Base-by-base conservation (phyloP, 257 asterid genomes). In the Mitragyna speciosa region DNA sequence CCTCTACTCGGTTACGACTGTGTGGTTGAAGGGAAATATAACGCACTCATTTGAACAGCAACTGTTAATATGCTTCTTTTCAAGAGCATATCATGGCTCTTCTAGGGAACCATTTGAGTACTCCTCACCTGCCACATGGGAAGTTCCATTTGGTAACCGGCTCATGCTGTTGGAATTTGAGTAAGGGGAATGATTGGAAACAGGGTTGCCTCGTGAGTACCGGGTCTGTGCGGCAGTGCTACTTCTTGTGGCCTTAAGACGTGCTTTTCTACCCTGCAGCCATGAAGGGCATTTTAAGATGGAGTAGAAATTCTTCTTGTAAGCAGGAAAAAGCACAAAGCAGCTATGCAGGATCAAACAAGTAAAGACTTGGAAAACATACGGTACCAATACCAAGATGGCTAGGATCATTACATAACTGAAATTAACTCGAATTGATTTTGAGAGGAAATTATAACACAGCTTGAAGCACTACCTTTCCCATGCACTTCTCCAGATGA, bases 401-500 rank as follows among this genome's bases (percentile, higher is more conserved):
- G 70, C 47, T 51, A 73, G 24, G 43, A 30, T 22, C 14, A 41
- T 24, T 56, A 76, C 64, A 16, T 36, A 14, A 45, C 14, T 20
- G 20, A 48, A 43, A 28, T 16, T 43, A 15, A 49, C 9, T 43
- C 31, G 12, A 26, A 59, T 8, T 39, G 59, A 49, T n/a, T 30
- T 6, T n/a, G 67, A 33, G 28, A 65, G 65, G 3, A 49, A 28
- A 61, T 49, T 41, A 20, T 24, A 6, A 72, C 12, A 80, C n/a
- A 36, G 66, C 12, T 66, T 17, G 68, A 80, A 56, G 51, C 28
- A 22, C 16, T 86, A 96, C 99, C 99, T 96, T 96, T 82, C 99
- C 99, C 98, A 96, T 94, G 91, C 99, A 94, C 86, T 94, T 94
- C 93, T 94, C 99, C 89, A 96, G 81, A 88, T 96, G 99, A 76